Percentiles rank a stretch among this genome's conserved stretches.
Conservation (phyloP, 768 basidiomycete species). For the Pholiota molesta region DNA sequence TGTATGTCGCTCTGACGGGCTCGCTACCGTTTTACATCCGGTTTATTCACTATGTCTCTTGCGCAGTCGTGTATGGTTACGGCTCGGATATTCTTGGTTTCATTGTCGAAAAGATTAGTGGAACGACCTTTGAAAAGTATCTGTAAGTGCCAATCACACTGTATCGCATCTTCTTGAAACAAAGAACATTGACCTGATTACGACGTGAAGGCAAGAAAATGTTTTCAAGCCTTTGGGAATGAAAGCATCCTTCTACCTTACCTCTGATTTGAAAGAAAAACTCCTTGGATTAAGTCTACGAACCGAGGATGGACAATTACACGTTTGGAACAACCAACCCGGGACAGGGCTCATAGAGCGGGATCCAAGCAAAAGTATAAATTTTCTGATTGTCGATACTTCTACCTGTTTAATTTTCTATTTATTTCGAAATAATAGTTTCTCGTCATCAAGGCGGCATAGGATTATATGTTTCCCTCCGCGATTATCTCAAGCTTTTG, state of each 20-base stretch:
- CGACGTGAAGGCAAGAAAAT: slow-evolving; percentile 27
- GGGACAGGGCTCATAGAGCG: slow-evolving; percentile 21
- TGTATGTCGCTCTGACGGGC: slow-evolving; percentile 19
- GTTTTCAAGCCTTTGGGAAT: slow-evolving; percentile 34
- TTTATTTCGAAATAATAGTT: neutral
- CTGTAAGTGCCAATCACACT: slow-evolving; percentile 23
- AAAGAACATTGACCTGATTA: neutral
- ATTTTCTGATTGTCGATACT: neutral
- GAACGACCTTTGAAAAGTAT: slow-evolving; percentile 31
- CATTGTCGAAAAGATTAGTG: slow-evolving; percentile 29
- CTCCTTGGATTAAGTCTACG: slow-evolving; percentile 25
- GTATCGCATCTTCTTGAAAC: neutral
- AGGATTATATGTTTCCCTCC: neutral
- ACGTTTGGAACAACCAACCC: slow-evolving; percentile 19
- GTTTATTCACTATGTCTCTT: neutral
- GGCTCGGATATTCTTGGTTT: slow-evolving; percentile 32
- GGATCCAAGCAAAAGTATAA: slow-evolving; percentile 29
- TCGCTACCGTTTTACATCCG: neutral
- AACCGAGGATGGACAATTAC: slow-evolving; percentile 22
- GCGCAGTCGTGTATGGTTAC: slow-evolving; percentile 32
- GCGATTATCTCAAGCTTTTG: slow-evolving; percentile 7
- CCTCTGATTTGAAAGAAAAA: slow-evolving; percentile 25
- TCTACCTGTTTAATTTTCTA: neutral
- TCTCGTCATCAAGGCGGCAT: neutral
- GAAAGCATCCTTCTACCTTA: slow-evolving; percentile 31